Base-by-base conservation (phyloP, 208 protist species). In the Leishmania aethiopica region DNA sequence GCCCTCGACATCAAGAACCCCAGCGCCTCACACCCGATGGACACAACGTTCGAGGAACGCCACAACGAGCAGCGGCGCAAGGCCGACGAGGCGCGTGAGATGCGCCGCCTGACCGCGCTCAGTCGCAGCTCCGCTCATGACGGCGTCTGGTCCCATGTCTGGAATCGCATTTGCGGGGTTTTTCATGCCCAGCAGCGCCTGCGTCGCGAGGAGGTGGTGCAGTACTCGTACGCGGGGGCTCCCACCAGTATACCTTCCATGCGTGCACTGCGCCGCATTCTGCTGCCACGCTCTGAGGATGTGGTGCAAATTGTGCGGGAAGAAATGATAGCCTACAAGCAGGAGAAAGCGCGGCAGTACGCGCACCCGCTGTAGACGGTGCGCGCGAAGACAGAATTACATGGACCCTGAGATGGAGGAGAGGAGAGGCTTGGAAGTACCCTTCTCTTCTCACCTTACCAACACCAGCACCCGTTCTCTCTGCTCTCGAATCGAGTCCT, bases 231-330 rank as follows among this genome's bases (percentile, higher is more conserved):
- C 80, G 92, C 93, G 5, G 93, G 91, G 25, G 94, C 88, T 67
- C 95, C 93, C 25, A 94, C 91, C 3, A 94, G 88, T 69, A 88
- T 96, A 37, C 84, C 87, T 0, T 83, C 90, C n/a, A 62, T 97
- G 55, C 89, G 93, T 35, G 76, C 86, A 0, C 72, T 97, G 40
- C 92, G 95, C 25, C 95, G 95, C 8, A 90, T 92, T 57, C 78
- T 97, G 32, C 84, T 97, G 49, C 95, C 95, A 4, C 80, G 89
- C 35, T 95, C 91, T 47, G 95, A 97, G 77, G 95, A 97, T 79
- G 93, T 94, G 78, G 93, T 91, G 42, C 93, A 96, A 74, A 80
- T 95, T 5, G 95, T 97, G 25, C 90, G 95, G 1, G 95, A 97
- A 81, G 93, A 96, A 62, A 97, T 97, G 92, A 28, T 94, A 15